These are phyloP conservation scores for Phalaenopsis hybrid DNA, from an alignment of 116 monocot species.

Conservation along the genomic window DNA sequence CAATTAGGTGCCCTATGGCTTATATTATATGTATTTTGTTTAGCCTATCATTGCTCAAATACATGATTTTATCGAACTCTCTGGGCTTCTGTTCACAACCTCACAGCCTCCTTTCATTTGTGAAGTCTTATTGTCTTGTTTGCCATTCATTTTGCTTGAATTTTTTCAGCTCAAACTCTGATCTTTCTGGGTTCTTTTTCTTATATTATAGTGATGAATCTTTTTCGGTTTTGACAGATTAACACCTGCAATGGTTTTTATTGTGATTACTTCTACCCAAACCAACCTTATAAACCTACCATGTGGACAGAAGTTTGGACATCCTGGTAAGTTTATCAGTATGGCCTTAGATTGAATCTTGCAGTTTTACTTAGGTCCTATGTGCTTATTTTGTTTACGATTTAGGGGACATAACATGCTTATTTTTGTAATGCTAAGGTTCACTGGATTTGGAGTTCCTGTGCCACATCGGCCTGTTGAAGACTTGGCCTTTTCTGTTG, in stretches of 20 bases:
- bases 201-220: not conserved
- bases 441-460: slow-evolving; percentile 47
- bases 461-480: slow-evolving; percentile 46
- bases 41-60: not conserved
- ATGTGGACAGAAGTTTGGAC: slow-evolving; percentile 99
- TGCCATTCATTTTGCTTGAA: not conserved
- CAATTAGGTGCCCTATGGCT: not conserved
- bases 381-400: not conserved
- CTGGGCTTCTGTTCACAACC: too few relatives aligned
- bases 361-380: not conserved
- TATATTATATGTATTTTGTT: not conserved
- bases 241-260: slow-evolving; percentile 96
- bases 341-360: not conserved
- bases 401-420: not conserved
- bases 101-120: too few relatives aligned
- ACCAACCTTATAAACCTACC: slow-evolving; percentile 70
- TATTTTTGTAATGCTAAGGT: slow-evolving; percentile 22
- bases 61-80: too few relatives aligned
- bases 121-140: too few relatives aligned
- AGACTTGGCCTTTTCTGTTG: slow-evolving; percentile 45
- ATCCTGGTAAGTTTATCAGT: slow-evolving; percentile 50
- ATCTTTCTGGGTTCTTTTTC: not conserved
- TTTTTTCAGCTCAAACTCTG: not conserved
- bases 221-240: slow-evolving; percentile 39
- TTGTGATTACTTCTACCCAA: slow-evolving; percentile 84